Base-by-base conservation (phyloP, 2,329 filamentous ascomycete species). In the Clonostachys rhizophaga region DNA sequence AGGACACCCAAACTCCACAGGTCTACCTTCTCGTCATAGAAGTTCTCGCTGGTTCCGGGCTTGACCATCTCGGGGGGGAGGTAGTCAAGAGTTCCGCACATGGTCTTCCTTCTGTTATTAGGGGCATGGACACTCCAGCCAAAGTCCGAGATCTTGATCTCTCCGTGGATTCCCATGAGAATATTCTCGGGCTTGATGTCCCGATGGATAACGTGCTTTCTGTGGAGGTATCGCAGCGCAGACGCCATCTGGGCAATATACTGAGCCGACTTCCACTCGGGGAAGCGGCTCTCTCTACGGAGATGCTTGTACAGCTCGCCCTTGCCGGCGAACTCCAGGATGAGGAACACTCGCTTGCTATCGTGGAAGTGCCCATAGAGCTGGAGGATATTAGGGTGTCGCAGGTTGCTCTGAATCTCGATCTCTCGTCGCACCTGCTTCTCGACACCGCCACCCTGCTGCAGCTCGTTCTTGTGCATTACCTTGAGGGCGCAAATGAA, bases 151-250 rank as follows among this genome's bases (percentile, higher is more conserved):
- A 99, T 91, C 70, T 99, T 99, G 72, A 99, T 91, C 74, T 99
- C 94, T 55, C 91, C 94, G 63, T 97, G 92, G 50, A 97, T 91
- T 13, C 92, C 92, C 33, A 97, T 86, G 18, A 97, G 79, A 54
- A 97, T 97, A 61, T 97, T 97, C 70, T 97, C 91, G 3, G 91
- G 91, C 74, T 97, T 97, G 72, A 97, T 97, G 59, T 97, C 91
- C 49, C 91, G 81, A 69, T 97, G 92, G 72, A 97, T 97, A 56
- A 97, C 89, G 66, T 96, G 91, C 74, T 97, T 97, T 65, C 90
- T 90, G 74, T 96, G 91, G 42, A 96, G 79, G 62, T 96, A 97
- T 56, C 86, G 85, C 57, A 96, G 72, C 1, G 91, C 91, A 41
- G 86, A 86, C n/a, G 88, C 87, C 89, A 94, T 94, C 67, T 95